phyloP scores from a whole-genome alignment of 306 rosid species.

The Citrullus colocynthis region DNA sequence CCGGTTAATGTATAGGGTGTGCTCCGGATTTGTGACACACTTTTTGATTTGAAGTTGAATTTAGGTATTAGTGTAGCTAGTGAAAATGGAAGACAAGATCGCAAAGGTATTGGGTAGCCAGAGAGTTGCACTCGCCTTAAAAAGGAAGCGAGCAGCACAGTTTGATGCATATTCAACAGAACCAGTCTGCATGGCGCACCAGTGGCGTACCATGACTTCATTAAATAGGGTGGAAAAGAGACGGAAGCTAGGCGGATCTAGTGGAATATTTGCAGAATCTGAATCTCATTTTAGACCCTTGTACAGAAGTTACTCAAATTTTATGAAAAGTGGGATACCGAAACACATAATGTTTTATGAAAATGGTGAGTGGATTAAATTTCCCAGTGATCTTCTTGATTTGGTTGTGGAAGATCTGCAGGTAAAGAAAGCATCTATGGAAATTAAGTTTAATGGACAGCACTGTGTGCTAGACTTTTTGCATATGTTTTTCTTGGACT shows the following conservation, averaged over 20 bases:
- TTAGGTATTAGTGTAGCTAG: constrained; percentile 43
- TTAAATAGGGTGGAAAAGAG: constrained; percentile 25
- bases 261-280: constrained; percentile 14
- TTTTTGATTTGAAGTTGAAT: constrained; percentile 34
- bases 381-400: constrained; percentile 46
- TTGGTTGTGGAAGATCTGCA: constrained; percentile 46
- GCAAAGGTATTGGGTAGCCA: constrained; percentile 55
- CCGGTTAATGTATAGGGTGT: constrained; percentile 21
- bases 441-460: constrained; percentile 46
- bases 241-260: constrained; percentile 28
- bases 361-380: constrained; percentile 61
- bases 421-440: constrained; percentile 47
- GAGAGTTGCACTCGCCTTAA: constrained; percentile 20
- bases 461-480: constrained; percentile 58
- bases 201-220: constrained; percentile 10
- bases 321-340: constrained; percentile 54
- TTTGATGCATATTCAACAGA: constrained; percentile 24
- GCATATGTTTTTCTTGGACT: constrained; percentile 65
- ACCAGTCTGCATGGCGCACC: constrained; percentile 21
- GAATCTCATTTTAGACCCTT: constrained; percentile 24
- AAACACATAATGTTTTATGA: constrained; percentile 60
- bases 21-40: constrained; percentile 17
- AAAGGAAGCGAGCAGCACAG: constrained; percentile 42
- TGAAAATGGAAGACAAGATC: constrained; percentile 43
- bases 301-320: constrained; percentile 41